phyloP scores from a whole-genome alignment of 2,329 filamentous ascomycete species.

The Blastomyces parvus region DNA sequence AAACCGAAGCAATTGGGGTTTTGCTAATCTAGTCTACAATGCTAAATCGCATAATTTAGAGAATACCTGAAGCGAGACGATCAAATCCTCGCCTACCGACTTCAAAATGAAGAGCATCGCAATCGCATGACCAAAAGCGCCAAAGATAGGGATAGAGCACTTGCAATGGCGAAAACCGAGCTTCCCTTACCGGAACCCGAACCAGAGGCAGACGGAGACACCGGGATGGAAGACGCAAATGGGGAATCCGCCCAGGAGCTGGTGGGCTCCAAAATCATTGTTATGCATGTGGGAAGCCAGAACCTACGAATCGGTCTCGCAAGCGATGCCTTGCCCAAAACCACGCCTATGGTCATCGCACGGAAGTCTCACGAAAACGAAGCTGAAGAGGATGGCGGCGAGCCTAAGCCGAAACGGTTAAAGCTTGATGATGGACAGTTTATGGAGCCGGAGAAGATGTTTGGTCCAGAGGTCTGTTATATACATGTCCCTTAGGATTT shows the following conservation, averaged over 20 bases:
- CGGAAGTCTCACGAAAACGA: slow-evolving; percentile 69
- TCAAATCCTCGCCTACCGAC: slow-evolving; percentile 78
- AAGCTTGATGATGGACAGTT: slow-evolving; percentile 46
- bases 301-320: slow-evolving; percentile 89
- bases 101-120: slow-evolving; percentile 77
- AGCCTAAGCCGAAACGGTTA: slow-evolving; percentile 62
- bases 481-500: neutral
- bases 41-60: slow-evolving; percentile 38
- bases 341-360: slow-evolving; percentile 85
- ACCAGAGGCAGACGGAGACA: slow-evolving; percentile 37
- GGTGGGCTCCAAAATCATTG: slow-evolving; percentile 80
- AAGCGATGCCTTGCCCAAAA: slow-evolving; percentile 91
- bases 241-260: slow-evolving; percentile 49
- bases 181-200: slow-evolving; percentile 45
- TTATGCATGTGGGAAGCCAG: slow-evolving; percentile 91
- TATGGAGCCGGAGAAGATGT: slow-evolving; percentile 62
- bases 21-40: neutral
- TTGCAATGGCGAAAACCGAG: slow-evolving; percentile 65
- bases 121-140: slow-evolving; percentile 76
- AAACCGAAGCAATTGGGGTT: neutral
- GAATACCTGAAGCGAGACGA: slow-evolving; percentile 98
- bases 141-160: slow-evolving; percentile 75
- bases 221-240: slow-evolving; percentile 49
- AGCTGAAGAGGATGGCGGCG: slow-evolving; percentile 68
- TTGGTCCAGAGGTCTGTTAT: slow-evolving; percentile 66